These are phyloP conservation scores for Lasiodiplodia hormozganensis DNA, from an alignment of 2,329 filamentous ascomycete species.

Conservation along the genomic window DNA sequence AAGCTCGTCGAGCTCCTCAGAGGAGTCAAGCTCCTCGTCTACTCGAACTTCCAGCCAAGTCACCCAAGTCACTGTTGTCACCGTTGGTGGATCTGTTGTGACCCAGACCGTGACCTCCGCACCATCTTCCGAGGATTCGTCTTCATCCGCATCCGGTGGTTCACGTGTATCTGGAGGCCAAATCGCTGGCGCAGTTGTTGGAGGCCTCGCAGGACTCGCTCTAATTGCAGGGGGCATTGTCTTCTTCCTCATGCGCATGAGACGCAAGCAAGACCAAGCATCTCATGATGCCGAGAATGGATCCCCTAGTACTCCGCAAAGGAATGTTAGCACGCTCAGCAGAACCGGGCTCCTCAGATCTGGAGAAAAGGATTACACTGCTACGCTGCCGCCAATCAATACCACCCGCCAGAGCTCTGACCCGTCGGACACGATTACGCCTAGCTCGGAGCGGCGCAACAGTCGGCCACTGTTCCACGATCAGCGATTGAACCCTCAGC, in stretches of 20 bases:
- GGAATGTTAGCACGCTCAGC: slow-evolving; percentile 58
- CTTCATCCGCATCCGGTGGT: slow-evolving; percentile 28
- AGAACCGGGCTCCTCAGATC: slow-evolving; percentile 52
- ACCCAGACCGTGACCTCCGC: slow-evolving; percentile 54
- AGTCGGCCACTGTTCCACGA: slow-evolving; percentile 56
- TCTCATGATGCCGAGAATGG: slow-evolving; percentile 31
- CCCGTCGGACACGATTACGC: slow-evolving; percentile 42
- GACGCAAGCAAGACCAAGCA: slow-evolving; percentile 31
- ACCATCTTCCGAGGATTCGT: slow-evolving; percentile 33
- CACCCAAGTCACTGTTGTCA: slow-evolving; percentile 49
- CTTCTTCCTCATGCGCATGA: slow-evolving; percentile 43
- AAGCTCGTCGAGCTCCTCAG: slow-evolving; percentile 16
- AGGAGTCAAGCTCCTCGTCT: slow-evolving; percentile 31
- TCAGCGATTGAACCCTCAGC: slow-evolving; percentile 56
- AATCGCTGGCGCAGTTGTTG: slow-evolving; percentile 57
- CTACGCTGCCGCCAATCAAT: slow-evolving; percentile 38
- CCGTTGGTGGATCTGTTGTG: slow-evolving; percentile 50
- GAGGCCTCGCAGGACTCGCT: slow-evolving; percentile 47
- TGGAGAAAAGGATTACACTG: slow-evolving; percentile 36
- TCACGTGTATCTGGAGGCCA: slow-evolving; percentile 46
- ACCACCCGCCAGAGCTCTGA: slow-evolving; percentile 39
- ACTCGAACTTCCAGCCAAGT: slow-evolving; percentile 39
- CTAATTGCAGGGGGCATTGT: slow-evolving; percentile 48
- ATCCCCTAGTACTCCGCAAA: slow-evolving; percentile 39
- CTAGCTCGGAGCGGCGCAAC: slow-evolving; percentile 44